Conservation (phyloP, 306 rosid genomes). For the Carpinus fangiana region DNA sequence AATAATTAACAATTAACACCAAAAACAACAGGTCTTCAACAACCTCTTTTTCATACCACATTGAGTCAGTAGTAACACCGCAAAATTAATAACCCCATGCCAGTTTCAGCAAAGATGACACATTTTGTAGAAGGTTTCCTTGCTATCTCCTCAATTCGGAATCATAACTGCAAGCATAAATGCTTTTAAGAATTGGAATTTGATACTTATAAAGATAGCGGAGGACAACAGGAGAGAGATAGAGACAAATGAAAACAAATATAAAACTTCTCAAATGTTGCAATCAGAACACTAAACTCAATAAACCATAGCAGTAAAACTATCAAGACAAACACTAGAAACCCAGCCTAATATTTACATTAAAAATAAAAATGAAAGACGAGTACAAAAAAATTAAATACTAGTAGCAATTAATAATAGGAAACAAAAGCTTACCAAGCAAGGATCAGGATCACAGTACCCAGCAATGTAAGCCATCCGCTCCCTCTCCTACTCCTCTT, state of each 20-base stretch:
- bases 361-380: no score
- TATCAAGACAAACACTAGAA: no score
- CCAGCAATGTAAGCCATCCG: no score
- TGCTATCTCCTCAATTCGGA: slow-evolving; percentile 80
- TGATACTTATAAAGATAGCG: not conserved
- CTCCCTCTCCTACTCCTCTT: no score
- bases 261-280: slow-evolving; percentile 76
- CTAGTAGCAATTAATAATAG: no score
- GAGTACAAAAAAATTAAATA: no score
- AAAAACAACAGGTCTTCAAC: slow-evolving; percentile 26
- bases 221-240: not conserved
- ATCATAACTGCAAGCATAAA: not conserved
- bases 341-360: no score
- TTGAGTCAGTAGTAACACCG: slow-evolving; percentile 81
- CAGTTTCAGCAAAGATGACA: slow-evolving; percentile 79
- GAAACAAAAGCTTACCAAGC: no score
- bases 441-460: no score
- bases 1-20: slow-evolving; percentile 19
- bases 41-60: slow-evolving; percentile 66
- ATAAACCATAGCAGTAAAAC: no score
- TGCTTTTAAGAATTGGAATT: slow-evolving; percentile 27
- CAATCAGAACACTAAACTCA: slow-evolving; percentile 33
- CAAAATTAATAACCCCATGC: slow-evolving; percentile 84
- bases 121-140: slow-evolving; percentile 69
- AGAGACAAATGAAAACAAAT: not conserved